Evolutionary conservation across 1,284 basidiomycete genomes (phyloP).

Genomic region (Trichosporon inkin): DNA sequence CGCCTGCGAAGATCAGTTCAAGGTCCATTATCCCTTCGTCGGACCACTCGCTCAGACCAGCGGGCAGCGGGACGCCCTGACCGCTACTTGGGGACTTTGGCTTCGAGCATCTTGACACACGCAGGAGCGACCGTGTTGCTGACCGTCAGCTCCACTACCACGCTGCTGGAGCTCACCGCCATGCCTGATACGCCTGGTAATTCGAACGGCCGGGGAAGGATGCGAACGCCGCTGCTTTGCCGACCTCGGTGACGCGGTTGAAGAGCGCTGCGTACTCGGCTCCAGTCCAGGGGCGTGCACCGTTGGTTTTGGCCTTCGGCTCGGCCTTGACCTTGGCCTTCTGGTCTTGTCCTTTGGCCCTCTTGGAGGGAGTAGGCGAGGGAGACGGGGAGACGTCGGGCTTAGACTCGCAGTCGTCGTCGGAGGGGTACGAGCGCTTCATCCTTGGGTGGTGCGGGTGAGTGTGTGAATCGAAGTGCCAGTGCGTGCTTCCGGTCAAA

Average conservation of each 20-base stretch:
- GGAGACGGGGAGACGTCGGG: background rate
- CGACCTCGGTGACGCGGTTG: conserved; percentile 7
- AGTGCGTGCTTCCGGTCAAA: background rate
- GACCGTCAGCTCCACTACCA: background rate
- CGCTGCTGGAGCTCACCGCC: conserved; percentile 9
- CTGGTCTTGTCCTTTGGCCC: background rate
- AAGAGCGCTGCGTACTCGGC: conserved; percentile 13
- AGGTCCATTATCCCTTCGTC: background rate
- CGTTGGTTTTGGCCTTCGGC: background rate
- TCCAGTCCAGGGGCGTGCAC: background rate
- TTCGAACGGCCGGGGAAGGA: conserved; percentile 13
- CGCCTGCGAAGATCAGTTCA: background rate
- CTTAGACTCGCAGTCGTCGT: background rate
- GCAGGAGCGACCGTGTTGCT: background rate
- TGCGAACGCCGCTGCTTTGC: background rate
- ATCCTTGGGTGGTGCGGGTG: background rate
- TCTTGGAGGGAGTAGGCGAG: background rate
- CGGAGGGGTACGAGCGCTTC: background rate
- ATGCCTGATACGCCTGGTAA: conserved; percentile 15
- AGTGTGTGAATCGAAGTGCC: background rate
- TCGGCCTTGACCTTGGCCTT: conserved; percentile 1
- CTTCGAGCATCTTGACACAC: background rate
- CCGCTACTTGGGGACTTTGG: background rate
- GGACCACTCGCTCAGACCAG: background rate
- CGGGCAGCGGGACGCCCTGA: background rate